A percentile compares a stretch with the other conserved stretches of the same genome.
Conservation (phyloP, 495 filamentous ascomycete genomes). For the Lophium mytilinum region DNA sequence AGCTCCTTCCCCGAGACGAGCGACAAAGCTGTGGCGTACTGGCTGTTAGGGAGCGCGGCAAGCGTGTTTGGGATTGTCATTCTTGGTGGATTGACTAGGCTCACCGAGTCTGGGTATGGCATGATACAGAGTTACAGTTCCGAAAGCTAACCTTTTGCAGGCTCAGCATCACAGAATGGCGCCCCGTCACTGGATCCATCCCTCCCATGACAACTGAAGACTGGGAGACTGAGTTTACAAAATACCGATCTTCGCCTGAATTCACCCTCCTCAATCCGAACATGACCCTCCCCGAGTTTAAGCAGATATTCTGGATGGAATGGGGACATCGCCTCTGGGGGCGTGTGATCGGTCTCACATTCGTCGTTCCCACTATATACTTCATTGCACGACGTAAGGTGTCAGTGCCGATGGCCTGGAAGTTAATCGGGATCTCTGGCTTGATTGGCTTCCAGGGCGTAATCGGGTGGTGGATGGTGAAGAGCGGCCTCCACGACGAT, state of each 20-base stretch:
- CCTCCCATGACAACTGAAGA: constrained; percentile 66
- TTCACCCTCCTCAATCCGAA: constrained; percentile 82
- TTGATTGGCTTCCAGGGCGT: constrained; percentile 94
- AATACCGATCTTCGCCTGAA: constrained; percentile 85
- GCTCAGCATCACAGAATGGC: constrained; percentile 98
- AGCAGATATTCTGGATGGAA: constrained; percentile 99
- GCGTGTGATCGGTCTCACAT: constrained; percentile 81
- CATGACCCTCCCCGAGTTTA: constrained; percentile 89
- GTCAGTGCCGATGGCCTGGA: constrained; percentile 62
- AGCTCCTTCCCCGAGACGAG: constrained; percentile 62
- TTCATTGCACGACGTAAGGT: constrained; percentile 79
- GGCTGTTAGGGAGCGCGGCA: constrained; percentile 82
- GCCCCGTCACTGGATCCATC: constrained; percentile 86
- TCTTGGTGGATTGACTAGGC: constrained; percentile 83
- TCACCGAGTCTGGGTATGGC: constrained; percentile 88
- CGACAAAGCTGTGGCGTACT: constrained; percentile 74
- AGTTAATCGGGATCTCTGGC: constrained; percentile 72
- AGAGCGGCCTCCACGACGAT: constrained; percentile 87
- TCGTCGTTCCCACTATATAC: constrained; percentile 78
- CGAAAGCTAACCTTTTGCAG: too few species aligned
- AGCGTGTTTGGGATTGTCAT: constrained; percentile 95
- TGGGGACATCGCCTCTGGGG: constrained; percentile 97
- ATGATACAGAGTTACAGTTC: neutral
- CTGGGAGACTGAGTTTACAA: constrained; percentile 87
- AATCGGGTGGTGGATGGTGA: constrained; percentile 99